Percentiles rank a stretch among this genome's conserved stretches.
Conservation (phyloP, 257 asterid genomes). For the Parsonsia alboflavescens region DNA sequence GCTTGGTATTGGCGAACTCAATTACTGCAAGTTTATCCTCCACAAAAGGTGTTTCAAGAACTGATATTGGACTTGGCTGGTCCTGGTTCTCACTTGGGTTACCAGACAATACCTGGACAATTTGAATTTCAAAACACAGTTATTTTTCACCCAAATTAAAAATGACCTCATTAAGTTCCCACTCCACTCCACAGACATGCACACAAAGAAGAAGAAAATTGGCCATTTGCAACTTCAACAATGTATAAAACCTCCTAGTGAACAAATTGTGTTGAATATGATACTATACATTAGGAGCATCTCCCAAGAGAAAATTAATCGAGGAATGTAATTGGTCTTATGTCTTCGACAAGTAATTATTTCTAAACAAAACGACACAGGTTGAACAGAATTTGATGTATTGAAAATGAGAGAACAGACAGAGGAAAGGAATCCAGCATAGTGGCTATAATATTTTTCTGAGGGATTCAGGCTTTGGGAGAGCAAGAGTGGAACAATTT, state of each 20-base stretch:
- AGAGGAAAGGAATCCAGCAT: not conserved
- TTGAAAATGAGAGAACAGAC: not conserved
- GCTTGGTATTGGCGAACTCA: slow-evolving; percentile 36
- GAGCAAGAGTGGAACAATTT: not conserved
- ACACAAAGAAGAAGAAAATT: too few relatives aligned
- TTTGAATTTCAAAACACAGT: not conserved
- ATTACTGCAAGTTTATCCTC: slow-evolving; percentile 44
- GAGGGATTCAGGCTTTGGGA: not conserved
- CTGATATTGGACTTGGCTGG: slow-evolving; percentile 93
- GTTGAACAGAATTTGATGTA: not conserved
- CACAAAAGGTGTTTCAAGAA: slow-evolving; percentile 64
- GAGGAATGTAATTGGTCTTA: not conserved
- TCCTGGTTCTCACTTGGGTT: slow-evolving; percentile 64
- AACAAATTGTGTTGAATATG: not conserved
- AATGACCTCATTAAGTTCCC: not conserved
- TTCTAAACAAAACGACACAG: not conserved
- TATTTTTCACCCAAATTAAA: not conserved
- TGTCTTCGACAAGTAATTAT: not conserved
- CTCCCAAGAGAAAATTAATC: not conserved
- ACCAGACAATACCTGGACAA: slow-evolving; percentile 47
- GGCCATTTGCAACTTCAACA: not conserved
- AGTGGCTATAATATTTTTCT: not conserved
- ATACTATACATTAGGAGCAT: not conserved
- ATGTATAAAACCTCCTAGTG: not conserved
- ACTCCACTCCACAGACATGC: not conserved